phyloP scores from a whole-genome alignment of 2,329 filamentous ascomycete species.

The Lachnellula cervina region DNA sequence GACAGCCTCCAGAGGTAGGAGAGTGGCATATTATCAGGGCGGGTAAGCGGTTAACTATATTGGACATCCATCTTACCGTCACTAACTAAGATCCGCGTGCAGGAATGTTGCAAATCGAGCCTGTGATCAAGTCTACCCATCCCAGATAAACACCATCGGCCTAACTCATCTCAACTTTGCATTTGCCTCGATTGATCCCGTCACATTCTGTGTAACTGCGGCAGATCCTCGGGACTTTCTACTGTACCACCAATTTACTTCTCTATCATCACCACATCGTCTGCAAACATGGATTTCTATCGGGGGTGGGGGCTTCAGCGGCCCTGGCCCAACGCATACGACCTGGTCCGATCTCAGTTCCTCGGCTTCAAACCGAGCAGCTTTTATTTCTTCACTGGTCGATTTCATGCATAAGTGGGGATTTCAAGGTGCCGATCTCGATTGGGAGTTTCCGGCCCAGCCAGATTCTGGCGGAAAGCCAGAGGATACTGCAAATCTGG shows the following conservation, averaged over 20 bases:
- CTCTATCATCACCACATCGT: slow-evolving; percentile 29
- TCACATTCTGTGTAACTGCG: slow-evolving; percentile 28
- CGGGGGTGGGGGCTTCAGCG: slow-evolving; percentile 35
- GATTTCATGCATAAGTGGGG: slow-evolving; percentile 34
- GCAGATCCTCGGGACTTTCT: slow-evolving; percentile 18
- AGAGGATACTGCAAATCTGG: slow-evolving; percentile 36
- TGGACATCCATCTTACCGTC: slow-evolving; percentile 19
- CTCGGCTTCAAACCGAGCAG: slow-evolving; percentile 23
- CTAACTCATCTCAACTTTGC: slow-evolving; percentile 36
- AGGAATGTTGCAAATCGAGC: neutral
- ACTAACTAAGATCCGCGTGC: neutral
- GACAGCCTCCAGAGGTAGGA: slow-evolving; percentile 27
- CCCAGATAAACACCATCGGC: slow-evolving; percentile 30
- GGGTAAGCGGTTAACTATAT: slow-evolving; percentile 5
- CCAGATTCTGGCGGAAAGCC: slow-evolving; percentile 33
- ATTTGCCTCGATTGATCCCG: slow-evolving; percentile 39
- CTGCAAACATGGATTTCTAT: slow-evolving; percentile 35
- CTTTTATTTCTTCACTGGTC: slow-evolving; percentile 35
- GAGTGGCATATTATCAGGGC: slow-evolving; percentile 35
- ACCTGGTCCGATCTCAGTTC: slow-evolving; percentile 31
- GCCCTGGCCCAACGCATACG: slow-evolving; percentile 25
- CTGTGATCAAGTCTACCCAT: slow-evolving; percentile 32
- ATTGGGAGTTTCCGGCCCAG: slow-evolving; percentile 43
- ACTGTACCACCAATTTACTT: slow-evolving; percentile 27
- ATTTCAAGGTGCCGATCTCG: slow-evolving; percentile 41